A percentile compares a stretch with the other conserved stretches of the same genome.
Evolutionary conservation across 192 early-diverging fungal species (phyloP).

Genomic region (Spinellus fusiger): DNA sequence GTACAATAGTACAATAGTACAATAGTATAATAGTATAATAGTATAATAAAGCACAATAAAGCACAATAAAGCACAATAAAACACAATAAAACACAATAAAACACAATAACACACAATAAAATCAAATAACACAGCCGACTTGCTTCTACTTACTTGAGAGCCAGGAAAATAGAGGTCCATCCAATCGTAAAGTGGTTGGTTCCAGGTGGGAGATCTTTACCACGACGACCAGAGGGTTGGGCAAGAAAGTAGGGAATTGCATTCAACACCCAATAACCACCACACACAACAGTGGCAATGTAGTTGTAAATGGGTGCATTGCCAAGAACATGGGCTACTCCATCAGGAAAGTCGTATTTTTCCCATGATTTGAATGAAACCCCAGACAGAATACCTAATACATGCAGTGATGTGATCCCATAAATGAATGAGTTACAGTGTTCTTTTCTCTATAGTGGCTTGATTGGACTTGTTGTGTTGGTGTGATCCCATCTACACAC

Average conservation of each 20-base stretch:
- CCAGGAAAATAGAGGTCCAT: slow-evolving; percentile 21
- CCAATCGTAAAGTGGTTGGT: slow-evolving; percentile 28
- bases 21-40: too few relatives aligned
- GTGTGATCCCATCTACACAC: neutral
- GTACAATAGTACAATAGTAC: too few relatives aligned
- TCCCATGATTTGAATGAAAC: slow-evolving; percentile 18
- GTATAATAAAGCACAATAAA: too few relatives aligned
- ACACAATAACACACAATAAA: neutral
- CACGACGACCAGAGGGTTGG: slow-evolving; percentile 20
- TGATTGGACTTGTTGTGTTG: neutral
- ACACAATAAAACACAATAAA: neutral
- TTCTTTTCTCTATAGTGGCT: neutral
- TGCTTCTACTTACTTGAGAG: slow-evolving; percentile 16
- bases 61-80: neutral
- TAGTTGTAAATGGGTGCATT: slow-evolving; percentile 24
- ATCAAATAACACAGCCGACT: too few relatives aligned
- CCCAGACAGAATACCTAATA: slow-evolving; percentile 24
- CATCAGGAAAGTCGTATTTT: slow-evolving; percentile 13
- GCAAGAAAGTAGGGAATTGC: slow-evolving; percentile 26
- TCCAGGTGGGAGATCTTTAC: slow-evolving; percentile 12
- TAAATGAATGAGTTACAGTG: neutral
- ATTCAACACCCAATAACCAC: slow-evolving; percentile 24
- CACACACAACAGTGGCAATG: slow-evolving; percentile 24
- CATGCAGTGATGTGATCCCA: neutral
- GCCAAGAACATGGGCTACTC: slow-evolving; percentile 10